phyloP scores from a whole-genome alignment of 805 yeast genomes.

The Pichia sporocuriosa region DNA sequence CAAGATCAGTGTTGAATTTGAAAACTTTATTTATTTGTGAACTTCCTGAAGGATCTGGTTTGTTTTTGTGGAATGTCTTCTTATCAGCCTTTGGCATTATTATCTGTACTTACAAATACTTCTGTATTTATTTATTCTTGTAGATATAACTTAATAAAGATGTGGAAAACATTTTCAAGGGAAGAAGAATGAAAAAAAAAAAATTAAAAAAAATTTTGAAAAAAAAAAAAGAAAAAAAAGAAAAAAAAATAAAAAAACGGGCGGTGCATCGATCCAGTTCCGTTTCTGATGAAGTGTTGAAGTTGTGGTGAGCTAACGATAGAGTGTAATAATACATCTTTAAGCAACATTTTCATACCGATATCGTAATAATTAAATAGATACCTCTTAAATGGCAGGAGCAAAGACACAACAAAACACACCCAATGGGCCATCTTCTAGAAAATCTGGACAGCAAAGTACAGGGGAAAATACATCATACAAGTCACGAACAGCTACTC shows the following conservation, averaged over 20 bases:
- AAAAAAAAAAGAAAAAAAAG: constrained; percentile 2
- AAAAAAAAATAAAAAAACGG: constrained; percentile 2
- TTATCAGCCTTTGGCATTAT: constrained; percentile 58
- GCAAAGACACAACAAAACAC: not conserved
- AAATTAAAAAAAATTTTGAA: not conserved
- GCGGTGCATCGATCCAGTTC: not conserved
- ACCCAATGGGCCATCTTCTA: constrained; percentile 2
- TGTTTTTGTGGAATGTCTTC: constrained; percentile 47
- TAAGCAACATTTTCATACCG: too few species aligned
- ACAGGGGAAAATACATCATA: constrained; percentile 1
- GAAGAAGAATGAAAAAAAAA: too few species aligned
- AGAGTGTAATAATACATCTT: not conserved
- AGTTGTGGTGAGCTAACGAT: not conserved
- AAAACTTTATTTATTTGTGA: constrained; percentile 76
- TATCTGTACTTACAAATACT: not conserved
- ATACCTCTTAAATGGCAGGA: not conserved
- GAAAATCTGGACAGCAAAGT: not conserved
- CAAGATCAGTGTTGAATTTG: constrained; percentile 93
- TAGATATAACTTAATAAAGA: too few species aligned
- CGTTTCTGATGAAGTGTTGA: too few species aligned
- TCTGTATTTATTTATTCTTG: not conserved
- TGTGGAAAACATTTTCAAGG: too few species aligned
- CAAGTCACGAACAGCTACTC: constrained; percentile 10
- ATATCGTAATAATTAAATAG: too few species aligned
- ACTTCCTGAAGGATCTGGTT: constrained; percentile 52